These are phyloP conservation scores for Suhomyces canberraensis DNA, from an alignment of 805 yeast species.

Conservation along the genomic window DNA sequence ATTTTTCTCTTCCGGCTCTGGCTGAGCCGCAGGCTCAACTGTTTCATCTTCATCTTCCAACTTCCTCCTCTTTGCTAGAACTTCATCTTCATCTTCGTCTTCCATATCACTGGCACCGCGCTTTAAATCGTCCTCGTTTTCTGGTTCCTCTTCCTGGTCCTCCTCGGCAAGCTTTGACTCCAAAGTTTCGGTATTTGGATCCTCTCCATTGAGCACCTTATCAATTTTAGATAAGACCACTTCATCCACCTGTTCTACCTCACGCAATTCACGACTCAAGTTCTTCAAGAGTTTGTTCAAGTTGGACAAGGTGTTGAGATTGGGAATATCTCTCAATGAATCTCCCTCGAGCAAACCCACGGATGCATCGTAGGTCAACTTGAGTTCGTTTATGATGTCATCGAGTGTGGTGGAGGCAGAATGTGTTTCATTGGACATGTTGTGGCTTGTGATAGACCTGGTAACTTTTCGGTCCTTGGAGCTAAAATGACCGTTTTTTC, in stretches of 20 bases:
- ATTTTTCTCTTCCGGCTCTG: neutral
- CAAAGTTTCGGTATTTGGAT: conserved; percentile 3
- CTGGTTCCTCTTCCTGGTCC: conserved; percentile 12
- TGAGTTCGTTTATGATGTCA: conserved; percentile 50
- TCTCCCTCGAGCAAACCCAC: conserved; percentile 64
- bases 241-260: conserved; percentile 30
- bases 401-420: conserved; percentile 44
- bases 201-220: conserved; percentile 2
- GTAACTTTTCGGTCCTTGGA: no score
- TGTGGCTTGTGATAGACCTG: no score
- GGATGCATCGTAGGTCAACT: conserved; percentile 54
- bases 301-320: conserved; percentile 43
- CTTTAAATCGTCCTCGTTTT: conserved; percentile 11
- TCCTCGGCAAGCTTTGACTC: conserved; percentile 4
- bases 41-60: neutral
- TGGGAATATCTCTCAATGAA: conserved; percentile 38
- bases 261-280: conserved; percentile 36
- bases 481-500: no score
- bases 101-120: conserved; percentile 7
- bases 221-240: conserved; percentile 21
- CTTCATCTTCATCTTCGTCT: conserved; percentile 11
- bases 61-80: conserved; percentile 1
- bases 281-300: conserved; percentile 42
- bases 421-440: conserved; percentile 4
- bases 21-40: conserved; percentile 2